Percentiles rank a stretch among this genome's conserved stretches.
These are phyloP conservation scores for Edaphochlamys debaryana DNA, from an alignment of 139 green algal species.

Conservation along the genomic window DNA sequence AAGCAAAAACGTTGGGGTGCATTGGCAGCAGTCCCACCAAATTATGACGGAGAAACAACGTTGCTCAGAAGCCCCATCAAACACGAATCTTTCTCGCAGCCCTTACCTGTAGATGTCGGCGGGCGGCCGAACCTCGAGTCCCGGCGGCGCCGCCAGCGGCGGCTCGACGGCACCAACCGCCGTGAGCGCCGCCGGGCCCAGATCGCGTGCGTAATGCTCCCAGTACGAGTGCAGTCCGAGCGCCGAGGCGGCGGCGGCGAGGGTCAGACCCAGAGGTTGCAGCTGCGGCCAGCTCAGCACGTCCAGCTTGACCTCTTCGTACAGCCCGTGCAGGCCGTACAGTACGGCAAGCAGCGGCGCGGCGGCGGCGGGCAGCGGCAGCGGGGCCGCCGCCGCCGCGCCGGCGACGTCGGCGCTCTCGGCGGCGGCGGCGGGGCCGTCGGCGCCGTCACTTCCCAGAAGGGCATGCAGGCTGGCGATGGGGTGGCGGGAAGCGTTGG, in stretches of 20 bases:
- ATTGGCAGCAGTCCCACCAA: no score
- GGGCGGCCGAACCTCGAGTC: constrained; percentile 27
- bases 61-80: no score
- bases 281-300: constrained; percentile 64
- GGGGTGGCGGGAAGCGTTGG: background rate
- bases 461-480: background rate
- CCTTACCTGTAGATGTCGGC: constrained; percentile 39
- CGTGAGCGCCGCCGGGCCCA: constrained; percentile 43
- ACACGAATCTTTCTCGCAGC: no score
- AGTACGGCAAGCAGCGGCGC: constrained; percentile 55
- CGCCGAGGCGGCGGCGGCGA: constrained; percentile 42
- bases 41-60: no score
- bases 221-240: constrained; percentile 53
- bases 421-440: background rate
- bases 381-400: background rate
- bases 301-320: constrained; percentile 82
- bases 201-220: constrained; percentile 74
- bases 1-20: no score
- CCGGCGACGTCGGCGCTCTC: background rate
- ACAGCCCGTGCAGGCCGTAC: constrained; percentile 74
- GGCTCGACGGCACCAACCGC: constrained; percentile 17
- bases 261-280: constrained; percentile 42
- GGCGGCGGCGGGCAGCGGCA: constrained; percentile 17
- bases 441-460: background rate
- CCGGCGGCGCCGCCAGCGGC: constrained; percentile 10